phyloP scores from a whole-genome alignment of 129 eudicot genomes.

The Artemisia argyi region DNA sequence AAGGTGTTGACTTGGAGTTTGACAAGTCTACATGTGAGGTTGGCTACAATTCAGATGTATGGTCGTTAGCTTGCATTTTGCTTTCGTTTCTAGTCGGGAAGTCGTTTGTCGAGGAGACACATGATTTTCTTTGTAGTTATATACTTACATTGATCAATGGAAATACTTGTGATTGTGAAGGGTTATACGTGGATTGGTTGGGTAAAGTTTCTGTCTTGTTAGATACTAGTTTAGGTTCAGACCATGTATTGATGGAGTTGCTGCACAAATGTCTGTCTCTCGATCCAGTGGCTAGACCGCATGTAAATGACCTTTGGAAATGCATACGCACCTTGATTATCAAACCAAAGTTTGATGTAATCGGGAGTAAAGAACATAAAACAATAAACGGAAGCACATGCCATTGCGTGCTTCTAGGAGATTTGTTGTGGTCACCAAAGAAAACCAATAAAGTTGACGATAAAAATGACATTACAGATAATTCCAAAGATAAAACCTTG shows the following conservation, averaged over 20 bases:
- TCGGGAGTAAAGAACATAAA: slow-evolving; percentile 18
- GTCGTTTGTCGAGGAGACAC: slow-evolving; percentile 49
- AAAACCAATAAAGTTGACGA: slow-evolving; percentile 29
- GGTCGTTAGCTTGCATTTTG: slow-evolving; percentile 72
- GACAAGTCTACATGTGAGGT: slow-evolving; percentile 27
- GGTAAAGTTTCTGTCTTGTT: slow-evolving; percentile 44
- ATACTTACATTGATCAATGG: slow-evolving; percentile 29
- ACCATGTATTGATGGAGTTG: slow-evolving; percentile 25
- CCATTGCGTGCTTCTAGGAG: slow-evolving; percentile 58
- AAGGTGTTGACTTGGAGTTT: slow-evolving; percentile 39
- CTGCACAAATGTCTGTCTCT: slow-evolving; percentile 52
- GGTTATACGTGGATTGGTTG: slow-evolving; percentile 44
- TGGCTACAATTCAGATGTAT: slow-evolving; percentile 69
- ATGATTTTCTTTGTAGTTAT: slow-evolving; percentile 30
- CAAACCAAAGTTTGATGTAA: slow-evolving; percentile 37
- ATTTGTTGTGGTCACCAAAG: slow-evolving; percentile 37
- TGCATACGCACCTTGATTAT: slow-evolving; percentile 43
- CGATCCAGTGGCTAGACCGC: slow-evolving; percentile 53
- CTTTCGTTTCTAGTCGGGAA: slow-evolving; percentile 57
- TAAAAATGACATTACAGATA: slow-evolving; percentile 24
- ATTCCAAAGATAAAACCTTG: slow-evolving; percentile 20
- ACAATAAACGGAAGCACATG: slow-evolving; percentile 17
- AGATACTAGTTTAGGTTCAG: slow-evolving; percentile 34
- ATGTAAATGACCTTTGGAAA: slow-evolving; percentile 62
- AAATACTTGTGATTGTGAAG: slow-evolving; percentile 32